Evolutionary conservation across 2,329 filamentous ascomycete species (phyloP).

Genomic region (Neoarthrinium moseri): DNA sequence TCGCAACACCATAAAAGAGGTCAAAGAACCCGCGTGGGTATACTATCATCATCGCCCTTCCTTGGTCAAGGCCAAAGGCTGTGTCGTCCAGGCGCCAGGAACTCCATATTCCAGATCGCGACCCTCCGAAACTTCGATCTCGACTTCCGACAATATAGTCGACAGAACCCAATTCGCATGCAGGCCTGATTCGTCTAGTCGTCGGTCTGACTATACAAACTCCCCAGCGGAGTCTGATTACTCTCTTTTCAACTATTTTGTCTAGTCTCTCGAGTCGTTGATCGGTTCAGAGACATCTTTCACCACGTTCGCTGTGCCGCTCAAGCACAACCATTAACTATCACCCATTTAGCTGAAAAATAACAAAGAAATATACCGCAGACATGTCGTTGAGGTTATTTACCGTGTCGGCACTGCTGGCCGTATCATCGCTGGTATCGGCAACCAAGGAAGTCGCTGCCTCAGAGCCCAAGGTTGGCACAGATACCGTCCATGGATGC

Average conservation of each 20-base stretch:
- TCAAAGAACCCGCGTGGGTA: too few relatives aligned
- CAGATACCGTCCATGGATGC: slow-evolving; percentile 49
- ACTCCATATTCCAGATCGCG: not conserved
- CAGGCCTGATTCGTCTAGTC: not conserved
- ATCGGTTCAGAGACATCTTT: slow-evolving; percentile 22
- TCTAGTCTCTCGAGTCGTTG: slow-evolving; percentile 24
- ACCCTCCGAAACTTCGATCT: not conserved
- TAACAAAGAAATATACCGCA: slow-evolving; percentile 2
- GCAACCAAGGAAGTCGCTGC: slow-evolving; percentile 32
- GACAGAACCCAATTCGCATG: not conserved
- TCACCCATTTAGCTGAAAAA: slow-evolving; percentile 11
- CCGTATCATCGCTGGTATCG: slow-evolving; percentile 18
- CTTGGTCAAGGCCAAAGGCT: not conserved
- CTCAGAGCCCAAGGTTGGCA: slow-evolving; percentile 32
- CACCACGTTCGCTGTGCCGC: slow-evolving; percentile 12
- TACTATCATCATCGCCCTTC: not conserved
- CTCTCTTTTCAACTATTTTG: not conserved
- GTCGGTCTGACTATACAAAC: not conserved
- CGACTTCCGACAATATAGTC: not conserved
- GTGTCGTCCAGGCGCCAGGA: too few relatives aligned
- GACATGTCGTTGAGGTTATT: slow-evolving; percentile 26
- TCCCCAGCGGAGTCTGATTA: slow-evolving; percentile 4
- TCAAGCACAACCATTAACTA: slow-evolving; percentile 10
- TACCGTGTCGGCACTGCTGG: slow-evolving; percentile 23
- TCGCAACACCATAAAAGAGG: not conserved